A percentile compares a stretch with the other conserved stretches of the same genome.
phyloP scores from a whole-genome alignment of 169 alveolate species.

The Blepharisma undulans region DNA sequence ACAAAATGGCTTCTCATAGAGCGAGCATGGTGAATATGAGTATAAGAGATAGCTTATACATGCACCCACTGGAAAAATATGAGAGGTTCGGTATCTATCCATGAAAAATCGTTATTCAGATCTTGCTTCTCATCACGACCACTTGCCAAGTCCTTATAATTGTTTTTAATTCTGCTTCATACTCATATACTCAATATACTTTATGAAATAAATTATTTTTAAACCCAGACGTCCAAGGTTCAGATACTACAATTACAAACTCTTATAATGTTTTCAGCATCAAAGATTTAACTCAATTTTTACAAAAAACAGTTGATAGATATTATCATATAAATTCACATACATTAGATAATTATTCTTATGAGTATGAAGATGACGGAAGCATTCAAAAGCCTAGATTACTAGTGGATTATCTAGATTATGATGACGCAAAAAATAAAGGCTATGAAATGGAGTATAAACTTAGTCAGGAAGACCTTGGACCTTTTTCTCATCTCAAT shows the following conservation, averaged over 20 bases:
- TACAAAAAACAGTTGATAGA: conserved; percentile 12
- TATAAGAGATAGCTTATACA: conserved; percentile 1
- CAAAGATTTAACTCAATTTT: neutral
- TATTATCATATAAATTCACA: conserved; percentile 5
- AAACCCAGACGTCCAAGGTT: neutral
- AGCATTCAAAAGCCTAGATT: neutral
- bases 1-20: neutral
- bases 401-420: conserved; percentile 13
- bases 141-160: conserved; percentile 6
- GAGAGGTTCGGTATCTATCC: conserved; percentile 1
- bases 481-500: neutral
- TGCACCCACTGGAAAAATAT: conserved; percentile 21
- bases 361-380: conserved; percentile 23
- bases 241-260: neutral
- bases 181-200: conserved; percentile 20
- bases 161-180: neutral
- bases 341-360: conserved; percentile 7
- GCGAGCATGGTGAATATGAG: neutral
- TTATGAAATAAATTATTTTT: conserved; percentile 10
- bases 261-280: conserved; percentile 15
- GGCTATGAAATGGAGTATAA: conserved; percentile 9
- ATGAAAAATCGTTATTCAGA: neutral
- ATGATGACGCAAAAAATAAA: neutral
- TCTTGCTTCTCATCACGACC: neutral
- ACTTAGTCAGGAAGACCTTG: neutral